Base-by-base conservation (phyloP, 1,284 basidiomycete species). In the Coniferiporia sulphurascens region DNA sequence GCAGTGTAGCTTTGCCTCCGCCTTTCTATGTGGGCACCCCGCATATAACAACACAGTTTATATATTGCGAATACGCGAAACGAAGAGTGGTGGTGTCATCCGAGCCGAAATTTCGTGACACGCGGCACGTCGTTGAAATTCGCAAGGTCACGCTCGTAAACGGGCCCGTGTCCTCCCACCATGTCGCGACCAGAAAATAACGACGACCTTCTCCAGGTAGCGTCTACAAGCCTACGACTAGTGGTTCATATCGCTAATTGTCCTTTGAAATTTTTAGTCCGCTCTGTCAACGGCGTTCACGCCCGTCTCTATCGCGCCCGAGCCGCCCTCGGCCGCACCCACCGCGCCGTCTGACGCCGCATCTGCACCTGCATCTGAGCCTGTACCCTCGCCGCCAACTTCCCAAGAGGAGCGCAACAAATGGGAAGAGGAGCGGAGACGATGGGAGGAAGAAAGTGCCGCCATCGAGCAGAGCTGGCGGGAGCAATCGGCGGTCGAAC, bases 381-480 rank as follows among this genome's bases (percentile, higher is more conserved):
- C 32, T 10, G 15, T 12, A 15, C 48, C 48, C 0, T 19, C 35
- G 27, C 50, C 55, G 1, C 35, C 49, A 9, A 50, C 54, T 21
- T 51, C 55, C 12, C 51, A 55, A 43, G 60, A 61, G 49, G 55
- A 56, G 9, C 50, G 21, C 3, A 76, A 76, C 8, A 65, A 69
- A 19, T 87, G 85, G 85, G 81, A 82, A 8, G 38, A 41, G 38
- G 38, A 27, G 27, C 27, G 27, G 27, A 27, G 27, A 27, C 27
- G 27, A 27, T 27, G 27, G 27, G 27, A 27, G 64, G 70, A 77
- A 6, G 80, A 85, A 63, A 88, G 90, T 70, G 87, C 93, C 55
- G 72, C 80, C 0, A 86, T 91, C 58, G 74, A 91, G 8, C 76
- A 78, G 43, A 73, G 77, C 64, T 95, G 92, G 92, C 84, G 85